phyloP scores from a whole-genome alignment of 2,329 filamentous ascomycete genomes.

The Botrytis elliptica region DNA sequence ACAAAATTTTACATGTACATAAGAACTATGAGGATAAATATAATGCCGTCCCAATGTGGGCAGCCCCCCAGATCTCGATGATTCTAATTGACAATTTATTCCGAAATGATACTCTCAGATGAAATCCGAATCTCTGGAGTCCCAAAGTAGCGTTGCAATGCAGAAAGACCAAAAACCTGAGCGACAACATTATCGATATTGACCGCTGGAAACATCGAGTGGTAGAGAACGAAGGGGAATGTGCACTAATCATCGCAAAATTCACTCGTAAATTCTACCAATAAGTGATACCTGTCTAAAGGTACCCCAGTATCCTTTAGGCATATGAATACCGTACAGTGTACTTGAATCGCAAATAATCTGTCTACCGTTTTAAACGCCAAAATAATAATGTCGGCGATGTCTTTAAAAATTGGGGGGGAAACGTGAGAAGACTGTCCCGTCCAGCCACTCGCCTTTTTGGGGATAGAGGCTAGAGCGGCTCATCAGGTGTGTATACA shows the following conservation, averaged over 20 bases:
- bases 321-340: neutral
- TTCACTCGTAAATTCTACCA: constrained; percentile 12
- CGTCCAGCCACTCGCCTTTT: neutral
- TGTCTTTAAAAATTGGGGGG: neutral
- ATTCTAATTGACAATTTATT: neutral
- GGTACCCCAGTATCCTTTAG: constrained; percentile 3
- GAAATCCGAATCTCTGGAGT: neutral
- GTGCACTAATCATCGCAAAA: constrained; percentile 1
- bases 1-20: neutral
- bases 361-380: constrained; percentile 16
- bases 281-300: constrained; percentile 8
- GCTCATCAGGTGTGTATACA: constrained; percentile 13
- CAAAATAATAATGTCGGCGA: constrained; percentile 12
- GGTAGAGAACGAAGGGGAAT: neutral
- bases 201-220: neutral
- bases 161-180: constrained; percentile 1
- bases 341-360: neutral
- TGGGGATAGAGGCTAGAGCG: neutral
- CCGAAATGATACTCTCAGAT: constrained; percentile 6
- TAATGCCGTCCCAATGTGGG: neutral
- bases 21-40: neutral
- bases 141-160: constrained; percentile 7
- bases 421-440: neutral
- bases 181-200: constrained; percentile 1
- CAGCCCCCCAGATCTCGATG: neutral